phyloP scores from a whole-genome alignment of 2,329 filamentous ascomycete species.

The Penicillium sclerotigenum region DNA sequence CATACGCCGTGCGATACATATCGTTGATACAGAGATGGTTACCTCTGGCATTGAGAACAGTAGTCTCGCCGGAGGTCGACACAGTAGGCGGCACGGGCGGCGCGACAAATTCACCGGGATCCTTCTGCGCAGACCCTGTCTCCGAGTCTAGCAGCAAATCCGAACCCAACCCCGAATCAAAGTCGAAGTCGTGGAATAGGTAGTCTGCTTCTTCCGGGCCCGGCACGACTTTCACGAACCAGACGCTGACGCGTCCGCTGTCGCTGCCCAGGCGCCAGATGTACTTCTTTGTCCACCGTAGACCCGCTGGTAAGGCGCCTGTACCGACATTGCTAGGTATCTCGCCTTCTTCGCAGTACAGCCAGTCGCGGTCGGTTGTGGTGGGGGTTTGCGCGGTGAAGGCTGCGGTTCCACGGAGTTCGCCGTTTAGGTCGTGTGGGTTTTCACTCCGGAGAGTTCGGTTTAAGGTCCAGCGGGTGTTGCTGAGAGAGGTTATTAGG shows the following conservation, averaged over 20 bases:
- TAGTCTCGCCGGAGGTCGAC: slow-evolving; percentile 16
- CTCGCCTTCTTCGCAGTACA: slow-evolving; percentile 45
- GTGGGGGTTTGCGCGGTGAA: slow-evolving; percentile 31
- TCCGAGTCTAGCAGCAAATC: background rate
- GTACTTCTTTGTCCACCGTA: slow-evolving; percentile 44
- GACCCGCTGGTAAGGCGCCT: slow-evolving; percentile 21
- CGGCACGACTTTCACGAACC: slow-evolving; percentile 43
- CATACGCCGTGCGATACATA: slow-evolving; percentile 46
- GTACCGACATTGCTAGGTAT: slow-evolving; percentile 30
- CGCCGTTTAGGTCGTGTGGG: slow-evolving; percentile 41
- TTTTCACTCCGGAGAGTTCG: slow-evolving; percentile 43
- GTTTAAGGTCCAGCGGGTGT: slow-evolving; percentile 35
- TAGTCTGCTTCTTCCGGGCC: slow-evolving; percentile 39
- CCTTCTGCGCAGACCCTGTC: background rate
- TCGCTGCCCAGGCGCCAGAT: slow-evolving; percentile 40
- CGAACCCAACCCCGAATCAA: slow-evolving; percentile 14
- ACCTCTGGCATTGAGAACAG: slow-evolving; percentile 38
- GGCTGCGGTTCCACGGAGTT: slow-evolving; percentile 40
- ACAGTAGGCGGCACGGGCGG: slow-evolving; percentile 26
- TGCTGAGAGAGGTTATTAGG: slow-evolving; percentile 31
- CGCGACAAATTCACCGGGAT: slow-evolving; percentile 20
- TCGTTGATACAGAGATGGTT: slow-evolving; percentile 48
- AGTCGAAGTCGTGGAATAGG: slow-evolving; percentile 45
- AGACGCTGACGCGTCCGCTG: slow-evolving; percentile 38
- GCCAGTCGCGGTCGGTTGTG: slow-evolving; percentile 30